Percentiles rank a stretch among this genome's conserved stretches.
Conservation (phyloP, 202 grass and related monocot genomes). For the Musa balbisiana region DNA sequence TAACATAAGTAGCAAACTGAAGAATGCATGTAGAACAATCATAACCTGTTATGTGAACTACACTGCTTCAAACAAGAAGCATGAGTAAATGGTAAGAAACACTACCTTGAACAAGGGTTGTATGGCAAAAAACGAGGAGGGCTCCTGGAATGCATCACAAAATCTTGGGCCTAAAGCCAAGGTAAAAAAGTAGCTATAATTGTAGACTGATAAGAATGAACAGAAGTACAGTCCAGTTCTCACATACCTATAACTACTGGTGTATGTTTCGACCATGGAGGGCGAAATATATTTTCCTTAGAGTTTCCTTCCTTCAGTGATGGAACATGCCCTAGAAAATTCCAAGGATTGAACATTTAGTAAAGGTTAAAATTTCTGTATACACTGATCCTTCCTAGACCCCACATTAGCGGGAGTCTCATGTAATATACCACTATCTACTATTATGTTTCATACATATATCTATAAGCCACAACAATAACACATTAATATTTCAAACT, state of each 20-base stretch:
- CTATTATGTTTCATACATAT: no score
- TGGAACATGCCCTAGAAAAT: constrained; percentile 61
- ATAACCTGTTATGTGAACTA: background rate
- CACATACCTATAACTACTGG: constrained; percentile 65
- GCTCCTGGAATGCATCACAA: constrained; percentile 94
- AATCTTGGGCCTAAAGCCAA: constrained; percentile 58
- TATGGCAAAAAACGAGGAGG: constrained; percentile 73
- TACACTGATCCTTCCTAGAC: background rate
- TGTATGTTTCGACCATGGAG: constrained; percentile 79
- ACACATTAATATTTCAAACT: no score
- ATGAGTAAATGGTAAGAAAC: background rate
- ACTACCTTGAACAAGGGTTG: constrained; percentile 76
- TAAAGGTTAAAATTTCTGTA: no score
- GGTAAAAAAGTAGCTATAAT: constrained; percentile 20
- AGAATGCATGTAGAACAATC: no score
- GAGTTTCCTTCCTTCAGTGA: constrained; percentile 88
- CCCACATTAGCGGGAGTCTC: background rate
- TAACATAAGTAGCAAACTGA: background rate
- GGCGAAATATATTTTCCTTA: constrained; percentile 91
- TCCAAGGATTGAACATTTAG: background rate
- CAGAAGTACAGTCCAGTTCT: constrained; percentile 6
- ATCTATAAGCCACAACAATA: no score
- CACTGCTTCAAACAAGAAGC: background rate
- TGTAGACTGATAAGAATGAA: constrained; percentile 3
- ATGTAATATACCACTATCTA: no score